Base-by-base conservation (phyloP, 257 asterid genomes). In the Solanum rostratum region DNA sequence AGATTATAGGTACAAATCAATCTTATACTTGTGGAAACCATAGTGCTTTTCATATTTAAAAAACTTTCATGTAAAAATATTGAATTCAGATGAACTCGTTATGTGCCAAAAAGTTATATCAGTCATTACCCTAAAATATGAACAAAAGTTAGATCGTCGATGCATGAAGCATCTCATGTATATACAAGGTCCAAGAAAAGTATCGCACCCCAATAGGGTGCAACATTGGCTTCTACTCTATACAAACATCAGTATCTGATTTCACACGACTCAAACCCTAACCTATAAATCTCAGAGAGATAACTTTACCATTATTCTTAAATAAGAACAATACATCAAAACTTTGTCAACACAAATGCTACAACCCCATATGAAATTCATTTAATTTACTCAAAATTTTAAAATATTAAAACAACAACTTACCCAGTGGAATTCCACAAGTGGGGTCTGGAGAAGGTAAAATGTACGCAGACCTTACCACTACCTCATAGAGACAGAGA, bases 111-210 rank as follows among this genome's bases (percentile, higher is more conserved):
- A 3, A 41, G 2, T 0, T 69, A 6, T 45, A 27, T 68, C 5
- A 4, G 0, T 24, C 30, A 20, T 1, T 10, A n/a, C 6, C 22
- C 43, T 70, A 39, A 43, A 68, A 39, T 39, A 70, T 20, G 30
- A 19, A 70, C 1, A 71, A 43, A 33, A 10, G 2, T 0, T 16
- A 13, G 19, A 1, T 16, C 2, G 5, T 12, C 7, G n/a, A 18
- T 27, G 8, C 41, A 63, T 8, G 19, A 27, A 22, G 0, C 11
- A 63, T 63, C 0, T 3, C 9, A 6, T 30, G 8, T 30, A 30
- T 46, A 33, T 12, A 66, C 0, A 2, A 0, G 7, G 1, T 30
- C 2, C 1, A 0, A 1, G 0, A 65, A 15, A 30, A 3, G 22
- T 33, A 3, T 13, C 4, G 1, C 22, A 9, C 3, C 14, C 0